These are phyloP conservation scores for Coemansia sp. DNA, from an alignment of 192 early-diverging fungal genomes.

Conservation along the genomic window DNA sequence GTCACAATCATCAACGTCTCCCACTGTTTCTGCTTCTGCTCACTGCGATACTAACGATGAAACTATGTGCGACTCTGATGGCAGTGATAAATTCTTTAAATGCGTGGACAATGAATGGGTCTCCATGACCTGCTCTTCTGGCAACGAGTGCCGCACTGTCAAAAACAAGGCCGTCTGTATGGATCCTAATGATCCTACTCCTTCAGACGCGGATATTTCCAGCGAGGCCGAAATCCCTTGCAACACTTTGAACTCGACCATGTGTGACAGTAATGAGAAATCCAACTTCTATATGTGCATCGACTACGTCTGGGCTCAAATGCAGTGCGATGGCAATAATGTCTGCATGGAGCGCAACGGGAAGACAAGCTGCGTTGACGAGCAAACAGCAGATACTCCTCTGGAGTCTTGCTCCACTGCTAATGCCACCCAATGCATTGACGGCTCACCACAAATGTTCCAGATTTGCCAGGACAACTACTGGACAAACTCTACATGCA, in stretches of 20 bases:
- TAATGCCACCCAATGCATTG: slow-evolving; percentile 32
- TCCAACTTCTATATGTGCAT: slow-evolving; percentile 41
- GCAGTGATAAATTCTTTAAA: slow-evolving; percentile 20
- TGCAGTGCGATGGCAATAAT: slow-evolving; percentile 39
- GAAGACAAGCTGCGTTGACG: slow-evolving; percentile 31
- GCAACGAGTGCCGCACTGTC: slow-evolving; percentile 32
- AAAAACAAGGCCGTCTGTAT: slow-evolving; percentile 36
- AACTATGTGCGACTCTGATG: slow-evolving; percentile 29
- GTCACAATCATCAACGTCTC: background rate
- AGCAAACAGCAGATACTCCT: slow-evolving; percentile 29
- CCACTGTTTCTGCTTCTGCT: background rate
- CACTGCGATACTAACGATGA: slow-evolving; percentile 24
- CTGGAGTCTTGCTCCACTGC: slow-evolving; percentile 24
- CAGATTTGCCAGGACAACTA: slow-evolving; percentile 42
- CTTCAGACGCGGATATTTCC: background rate
- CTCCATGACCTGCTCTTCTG: slow-evolving; percentile 22
- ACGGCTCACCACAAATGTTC: slow-evolving; percentile 27
- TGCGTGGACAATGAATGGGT: slow-evolving; percentile 35
- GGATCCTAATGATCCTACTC: slow-evolving; percentile 21
- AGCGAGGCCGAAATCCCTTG: slow-evolving; percentile 14
- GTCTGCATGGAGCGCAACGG: slow-evolving; percentile 35
- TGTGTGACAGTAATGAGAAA: slow-evolving; percentile 25
- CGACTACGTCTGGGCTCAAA: slow-evolving; percentile 33
- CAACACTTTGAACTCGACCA: slow-evolving; percentile 33
- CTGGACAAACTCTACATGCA: slow-evolving; percentile 48